phyloP scores from a whole-genome alignment of 73 alveolate species.

The Urostyla sp. region DNA sequence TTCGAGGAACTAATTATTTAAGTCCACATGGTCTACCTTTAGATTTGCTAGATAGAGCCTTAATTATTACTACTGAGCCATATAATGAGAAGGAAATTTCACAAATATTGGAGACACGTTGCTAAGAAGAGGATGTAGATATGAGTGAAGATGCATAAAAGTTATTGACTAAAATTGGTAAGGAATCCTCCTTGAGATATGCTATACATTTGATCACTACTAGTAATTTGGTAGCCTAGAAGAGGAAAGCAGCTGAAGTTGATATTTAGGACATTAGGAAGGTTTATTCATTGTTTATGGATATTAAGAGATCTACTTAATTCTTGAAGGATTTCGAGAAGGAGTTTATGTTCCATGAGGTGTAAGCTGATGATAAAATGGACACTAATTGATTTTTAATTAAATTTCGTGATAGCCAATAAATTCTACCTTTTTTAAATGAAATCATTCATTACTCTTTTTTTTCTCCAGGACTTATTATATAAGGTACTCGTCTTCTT shows the following conservation, averaged over 20 bases:
- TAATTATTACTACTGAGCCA: constrained; percentile 96
- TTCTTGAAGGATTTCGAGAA: constrained; percentile 88
- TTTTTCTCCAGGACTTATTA: background rate
- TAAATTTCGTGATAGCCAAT: too few relatives aligned
- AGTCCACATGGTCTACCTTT: constrained; percentile 96
- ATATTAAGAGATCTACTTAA: constrained; percentile 90
- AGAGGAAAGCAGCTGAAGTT: constrained; percentile 91
- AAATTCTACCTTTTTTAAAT: too few relatives aligned
- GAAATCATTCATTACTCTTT: background rate
- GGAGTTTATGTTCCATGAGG: constrained; percentile 84
- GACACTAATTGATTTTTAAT: background rate
- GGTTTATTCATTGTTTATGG: constrained; percentile 92
- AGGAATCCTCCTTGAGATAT: constrained; percentile 95
- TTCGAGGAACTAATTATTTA: constrained; percentile 96
- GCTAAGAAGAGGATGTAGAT: constrained; percentile 98
- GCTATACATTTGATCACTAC: constrained; percentile 93
- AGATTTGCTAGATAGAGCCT: constrained; percentile 96
- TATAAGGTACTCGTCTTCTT: constrained; percentile 19
- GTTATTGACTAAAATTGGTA: constrained; percentile 93
- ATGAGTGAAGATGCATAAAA: constrained; percentile 94
- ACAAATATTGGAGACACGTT: constrained; percentile 92
- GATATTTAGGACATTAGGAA: constrained; percentile 93
- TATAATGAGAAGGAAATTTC: constrained; percentile 86
- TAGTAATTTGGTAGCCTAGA: constrained; percentile 83
- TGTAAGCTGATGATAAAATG: background rate